Evolutionary conservation across 768 basidiomycete genomes (phyloP).

Genomic region (Rhizopogon rudus): DNA sequence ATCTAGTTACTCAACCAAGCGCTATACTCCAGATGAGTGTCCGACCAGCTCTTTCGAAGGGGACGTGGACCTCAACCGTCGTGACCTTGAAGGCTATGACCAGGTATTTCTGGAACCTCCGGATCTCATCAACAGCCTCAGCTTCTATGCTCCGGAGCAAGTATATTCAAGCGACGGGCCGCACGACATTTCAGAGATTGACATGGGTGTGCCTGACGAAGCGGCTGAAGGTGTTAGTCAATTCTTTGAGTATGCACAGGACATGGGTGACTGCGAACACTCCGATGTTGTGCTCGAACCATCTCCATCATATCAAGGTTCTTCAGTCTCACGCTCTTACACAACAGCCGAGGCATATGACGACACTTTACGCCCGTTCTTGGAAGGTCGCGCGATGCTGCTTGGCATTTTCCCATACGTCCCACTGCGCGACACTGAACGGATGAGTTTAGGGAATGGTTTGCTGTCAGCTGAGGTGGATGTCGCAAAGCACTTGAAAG

Average conservation of each 20-base stretch:
- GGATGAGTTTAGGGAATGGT: slow-evolving; percentile 11
- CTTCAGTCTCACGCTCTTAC: not conserved
- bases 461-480: slow-evolving; percentile 52
- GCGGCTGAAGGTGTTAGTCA: slow-evolving; percentile 2
- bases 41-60: not conserved
- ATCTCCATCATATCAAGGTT: slow-evolving; percentile 6
- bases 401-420: slow-evolving; percentile 24
- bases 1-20: not conserved
- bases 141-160: not conserved
- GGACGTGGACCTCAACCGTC: not conserved
- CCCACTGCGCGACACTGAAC: slow-evolving; percentile 1
- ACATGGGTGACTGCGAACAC: not conserved
- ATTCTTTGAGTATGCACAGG: slow-evolving; percentile 2
- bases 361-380: slow-evolving; percentile 25
- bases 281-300: slow-evolving; percentile 1
- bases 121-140: not conserved
- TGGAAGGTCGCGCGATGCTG: slow-evolving; percentile 51
- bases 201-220: not conserved
- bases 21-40: not conserved
- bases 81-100: not conserved
- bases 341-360: not conserved
- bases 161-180: not conserved
- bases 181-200: not conserved
- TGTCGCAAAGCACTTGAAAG: slow-evolving; percentile 50
- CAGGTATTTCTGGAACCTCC: not conserved